Evolutionary conservation across 768 basidiomycete genomes (phyloP), one percentile per base, ranked within the genome.

Genomic region (Termitomyces sp.): DNA sequence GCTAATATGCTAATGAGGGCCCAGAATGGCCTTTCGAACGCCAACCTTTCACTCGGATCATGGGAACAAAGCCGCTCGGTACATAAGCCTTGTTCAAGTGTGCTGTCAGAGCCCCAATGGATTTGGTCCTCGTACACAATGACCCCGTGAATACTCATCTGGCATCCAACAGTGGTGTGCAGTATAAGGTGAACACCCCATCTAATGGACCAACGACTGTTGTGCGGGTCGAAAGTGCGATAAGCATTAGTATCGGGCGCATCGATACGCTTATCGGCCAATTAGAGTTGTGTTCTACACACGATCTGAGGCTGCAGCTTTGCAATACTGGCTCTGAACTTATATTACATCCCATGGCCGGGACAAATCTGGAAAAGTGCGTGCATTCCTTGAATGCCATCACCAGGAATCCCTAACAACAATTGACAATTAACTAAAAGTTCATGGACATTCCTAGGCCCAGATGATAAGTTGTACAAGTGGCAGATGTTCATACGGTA

Each of bases 401-500:
- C 28, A 24, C 18, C 36, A 26, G n/a, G 30, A 22, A 30, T 8
- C 41, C 26, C 18, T 44, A 2, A 53, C 33, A 22, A 36, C n/a
- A 20, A 20, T 36, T 44, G 18, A 43, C 35, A 9, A 54, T 52
- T 28, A 18, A 28, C 5, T 7, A 26, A 18, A 52, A 74, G 74
- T 40, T 70, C 70, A 10, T 75, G 76, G 76, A 64, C 68, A 36
- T 74, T 78, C 56, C 65, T 58, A 4, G 69, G 73, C 7, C 68
- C 75, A 18, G 72, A 76, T 58, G 60, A 60, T 18, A 62, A 67
- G 57, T 61, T 66, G 32, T 74, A 75, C 59, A 71, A 66, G 53
- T 75, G 76, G 75, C 72, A 75, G 54, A 62, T 78, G 52, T 69
- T 72, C 58, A 60, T 74, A 18, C 70, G 68, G 20, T 72, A 63